These are phyloP conservation scores for Ormosia emarginata DNA, from an alignment of 306 rosid genomes.

Conservation along the genomic window DNA sequence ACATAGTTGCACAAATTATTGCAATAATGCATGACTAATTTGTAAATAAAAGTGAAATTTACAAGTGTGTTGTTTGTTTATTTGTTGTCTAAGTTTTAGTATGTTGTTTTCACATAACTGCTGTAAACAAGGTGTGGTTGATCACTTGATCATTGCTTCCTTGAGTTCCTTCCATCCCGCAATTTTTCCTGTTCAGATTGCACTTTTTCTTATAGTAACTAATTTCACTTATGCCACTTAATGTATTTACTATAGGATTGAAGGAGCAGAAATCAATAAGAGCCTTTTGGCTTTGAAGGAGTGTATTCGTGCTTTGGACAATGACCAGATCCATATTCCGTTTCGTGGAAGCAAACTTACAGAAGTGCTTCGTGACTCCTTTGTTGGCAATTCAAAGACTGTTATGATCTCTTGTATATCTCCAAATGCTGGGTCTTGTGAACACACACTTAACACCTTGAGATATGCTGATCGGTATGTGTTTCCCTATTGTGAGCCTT, in stretches of 20 bases:
- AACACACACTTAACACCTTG: conserved; percentile 93
- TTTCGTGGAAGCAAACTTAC: conserved; percentile 99
- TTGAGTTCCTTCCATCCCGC: neutral
- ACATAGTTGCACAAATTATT: neutral
- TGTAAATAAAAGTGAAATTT: neutral
- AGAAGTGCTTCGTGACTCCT: conserved; percentile 98
- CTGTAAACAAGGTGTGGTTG: neutral
- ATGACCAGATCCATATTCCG: conserved; percentile 95
- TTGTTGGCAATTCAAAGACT: conserved; percentile 93
- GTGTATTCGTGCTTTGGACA: conserved; percentile 97
- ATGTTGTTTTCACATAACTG: neutral
- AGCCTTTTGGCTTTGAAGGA: conserved; percentile 98
- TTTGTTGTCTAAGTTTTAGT: neutral
- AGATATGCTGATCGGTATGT: conserved; percentile 95
- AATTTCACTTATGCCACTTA: neutral
- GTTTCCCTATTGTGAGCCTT: conserved; percentile 14
- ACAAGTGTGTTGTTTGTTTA: neutral
- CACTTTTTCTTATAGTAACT: neutral
- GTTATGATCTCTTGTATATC: conserved; percentile 99
- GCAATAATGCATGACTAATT: neutral
- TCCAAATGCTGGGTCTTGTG: conserved; percentile 97
- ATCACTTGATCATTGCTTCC: neutral
- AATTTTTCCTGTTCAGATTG: neutral
- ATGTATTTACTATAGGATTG: conserved; percentile 58
- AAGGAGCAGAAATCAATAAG: conserved; percentile 97